Evolutionary conservation across 192 early-diverging fungal genomes (phyloP).

Genomic region (Linnemannia elongata): DNA sequence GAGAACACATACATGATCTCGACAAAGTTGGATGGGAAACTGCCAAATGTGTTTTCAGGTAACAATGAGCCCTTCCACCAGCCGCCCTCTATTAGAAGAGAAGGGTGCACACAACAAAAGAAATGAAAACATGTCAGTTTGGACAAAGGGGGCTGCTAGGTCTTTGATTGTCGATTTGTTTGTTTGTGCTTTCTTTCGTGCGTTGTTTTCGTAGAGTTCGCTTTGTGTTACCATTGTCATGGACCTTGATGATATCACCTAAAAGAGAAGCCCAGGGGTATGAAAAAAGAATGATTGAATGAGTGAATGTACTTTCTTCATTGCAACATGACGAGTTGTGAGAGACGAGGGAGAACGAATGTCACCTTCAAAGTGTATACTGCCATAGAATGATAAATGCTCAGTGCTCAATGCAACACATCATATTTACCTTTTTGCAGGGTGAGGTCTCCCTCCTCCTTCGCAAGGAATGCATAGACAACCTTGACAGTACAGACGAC

Average conservation of each 20-base stretch:
- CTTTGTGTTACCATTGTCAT: conserved; percentile 48
- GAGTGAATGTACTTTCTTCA: not conserved
- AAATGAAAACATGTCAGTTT: not conserved
- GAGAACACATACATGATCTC: conserved; percentile 29
- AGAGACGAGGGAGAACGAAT: not conserved
- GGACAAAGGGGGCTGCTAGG: not conserved
- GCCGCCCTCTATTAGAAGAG: conserved; percentile 32
- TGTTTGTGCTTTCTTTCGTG: not conserved
- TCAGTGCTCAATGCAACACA: not conserved
- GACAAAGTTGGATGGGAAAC: conserved; percentile 53
- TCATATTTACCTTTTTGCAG: conserved; percentile 36
- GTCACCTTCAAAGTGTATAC: not conserved
- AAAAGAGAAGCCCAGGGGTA: not conserved
- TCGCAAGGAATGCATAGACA: conserved; percentile 42
- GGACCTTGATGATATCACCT: conserved; percentile 53
- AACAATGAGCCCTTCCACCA: conserved; percentile 53
- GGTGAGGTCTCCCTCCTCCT: conserved; percentile 40
- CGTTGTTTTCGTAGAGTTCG: no score
- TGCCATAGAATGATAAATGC: not conserved
- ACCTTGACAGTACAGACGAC: conserved; percentile 43
- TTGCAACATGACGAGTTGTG: not conserved
- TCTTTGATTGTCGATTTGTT: not conserved
- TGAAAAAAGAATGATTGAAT: not conserved
- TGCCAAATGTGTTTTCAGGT: conserved; percentile 22
- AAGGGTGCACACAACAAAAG: not conserved